Evolutionary conservation across 2,329 filamentous ascomycete genomes (phyloP), one percentile per base, ranked within the genome.

Genomic region (Cytospora schulzeri): DNA sequence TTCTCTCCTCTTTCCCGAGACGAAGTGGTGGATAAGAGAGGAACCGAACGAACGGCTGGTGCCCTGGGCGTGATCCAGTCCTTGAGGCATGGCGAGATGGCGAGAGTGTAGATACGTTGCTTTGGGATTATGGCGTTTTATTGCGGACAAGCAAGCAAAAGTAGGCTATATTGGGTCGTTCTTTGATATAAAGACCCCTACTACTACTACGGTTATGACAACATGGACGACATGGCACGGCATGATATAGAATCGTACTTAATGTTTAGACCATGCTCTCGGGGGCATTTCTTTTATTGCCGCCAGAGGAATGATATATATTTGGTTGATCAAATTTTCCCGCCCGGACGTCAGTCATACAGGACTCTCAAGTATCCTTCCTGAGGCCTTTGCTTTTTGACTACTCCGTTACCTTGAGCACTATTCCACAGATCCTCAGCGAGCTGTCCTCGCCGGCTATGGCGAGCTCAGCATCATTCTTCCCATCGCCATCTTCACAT

Each of bases 401-500:
- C n/a, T 66, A 71, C 24, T 69, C 60, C 28, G 65, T 63, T 28
- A 70, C 66, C 9, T 68, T 68, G 65, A 84, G 76, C 6, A 78
- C 60, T 56, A 56, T 51, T 24, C 15, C 78, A 73, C 87, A 87
- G 65, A 89, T 75, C 69, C 87, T 79, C 57, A 89, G 73, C 51
- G 86, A 87, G 67, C 81, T 80, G 72, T 89, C 87, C 70, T 88
- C 86, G 58, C 87, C 83, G 26, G 85, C 85, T 64, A 86, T 74
- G 5, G 83, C 84, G 29, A 87, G 71, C 68, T 83, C 78, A 51
- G 71, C 73, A 22, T 73, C 67, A 15, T 74, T 72, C 31, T 73
- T 67, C n/a, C 66, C 66, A 3, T 58, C 54, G 1, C 62, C 53
- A 57, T 63, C 38, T 62, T 52, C 65, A 62, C 17, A 60, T 6